Base-by-base conservation (phyloP, 73 alveolate species). In the Paramecium sonneborni region DNA sequence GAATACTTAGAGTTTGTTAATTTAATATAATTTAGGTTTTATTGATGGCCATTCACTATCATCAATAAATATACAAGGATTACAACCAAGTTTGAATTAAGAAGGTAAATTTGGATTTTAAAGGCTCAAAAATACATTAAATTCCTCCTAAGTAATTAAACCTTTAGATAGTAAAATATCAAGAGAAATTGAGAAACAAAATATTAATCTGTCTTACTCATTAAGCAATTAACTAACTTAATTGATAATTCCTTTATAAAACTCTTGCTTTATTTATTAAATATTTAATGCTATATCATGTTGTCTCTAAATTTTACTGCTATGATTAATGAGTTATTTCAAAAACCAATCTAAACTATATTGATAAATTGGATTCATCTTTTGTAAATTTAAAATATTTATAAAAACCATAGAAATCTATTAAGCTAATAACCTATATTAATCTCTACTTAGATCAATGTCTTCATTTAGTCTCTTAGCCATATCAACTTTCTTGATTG, bases 181-280 rank as follows among this genome's bases (percentile, higher is more conserved):
- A 85, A 97, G 85, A 85, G 97, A 93, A 82, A 98, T 62, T 69
- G 96, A 72, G 67, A 96, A 96, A 46, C 99, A 95, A 94, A 97
- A 97, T 86, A 98, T 94, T 24, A 98, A 98, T 95, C 98, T 93
- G 95, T 99, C 99, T 85, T 98, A 96, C 85, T 97, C 99, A 91
- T 97, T 98, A 43, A 99, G 97, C 23, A 99, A 97, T 74, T 99
- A 93, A 88, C 99, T 97, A 32, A 89, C 95, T 96, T 72, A 92
- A 74, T 89, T 95, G 97, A 26, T 96, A 95, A 76, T 95, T 85
- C 85, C 91, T 76, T 52, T 93, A 79, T 84, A 96, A 95, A 37
- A 85, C 85, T 79, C 84, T 70, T 21, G 57, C 93, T 88, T 97
- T 92, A 91, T 96, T 94, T 44, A 91, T 96, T 86, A 46, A 86